A percentile compares a stretch with the other conserved stretches of the same genome.
phyloP scores from a whole-genome alignment of 1,284 basidiomycete genomes.

The Rhodotorula mucilaginosa region DNA sequence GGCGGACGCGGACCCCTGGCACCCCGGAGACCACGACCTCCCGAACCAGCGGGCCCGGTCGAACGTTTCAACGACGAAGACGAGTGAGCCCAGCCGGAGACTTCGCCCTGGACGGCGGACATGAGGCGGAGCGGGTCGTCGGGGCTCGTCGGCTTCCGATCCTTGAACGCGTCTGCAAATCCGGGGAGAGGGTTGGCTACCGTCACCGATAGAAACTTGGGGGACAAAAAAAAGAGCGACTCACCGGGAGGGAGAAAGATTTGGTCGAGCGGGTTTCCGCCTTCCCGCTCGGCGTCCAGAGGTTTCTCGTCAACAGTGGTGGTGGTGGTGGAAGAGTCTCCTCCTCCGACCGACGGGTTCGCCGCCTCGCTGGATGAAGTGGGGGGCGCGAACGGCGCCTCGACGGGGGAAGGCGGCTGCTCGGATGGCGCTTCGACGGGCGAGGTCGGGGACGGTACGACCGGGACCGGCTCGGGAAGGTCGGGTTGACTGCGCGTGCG shows the following conservation, averaged over 20 bases:
- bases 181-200: too few relatives aligned
- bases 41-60: neutral
- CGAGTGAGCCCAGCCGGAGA: neutral
- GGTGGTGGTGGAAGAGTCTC: neutral
- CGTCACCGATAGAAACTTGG: too few relatives aligned
- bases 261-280: too few relatives aligned
- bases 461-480: neutral
- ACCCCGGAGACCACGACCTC: constrained; percentile 10
- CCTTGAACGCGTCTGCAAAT: too few relatives aligned
- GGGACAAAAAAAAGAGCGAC: too few relatives aligned
- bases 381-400: neutral
- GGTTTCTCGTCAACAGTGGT: neutral
- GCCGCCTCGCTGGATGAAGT: neutral
- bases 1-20: constrained; percentile 24
- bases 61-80: constrained; percentile 19
- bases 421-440: constrained; percentile 1
- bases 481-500: neutral
- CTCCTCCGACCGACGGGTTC: neutral
- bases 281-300: neutral
- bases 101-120: too few relatives aligned
- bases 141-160: too few relatives aligned
- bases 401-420: neutral
- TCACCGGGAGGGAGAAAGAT: too few relatives aligned
- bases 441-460: neutral
- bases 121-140: too few relatives aligned